Conservation (phyloP, 1,284 basidiomycete genomes). For the Porogramme epimiltina region DNA sequence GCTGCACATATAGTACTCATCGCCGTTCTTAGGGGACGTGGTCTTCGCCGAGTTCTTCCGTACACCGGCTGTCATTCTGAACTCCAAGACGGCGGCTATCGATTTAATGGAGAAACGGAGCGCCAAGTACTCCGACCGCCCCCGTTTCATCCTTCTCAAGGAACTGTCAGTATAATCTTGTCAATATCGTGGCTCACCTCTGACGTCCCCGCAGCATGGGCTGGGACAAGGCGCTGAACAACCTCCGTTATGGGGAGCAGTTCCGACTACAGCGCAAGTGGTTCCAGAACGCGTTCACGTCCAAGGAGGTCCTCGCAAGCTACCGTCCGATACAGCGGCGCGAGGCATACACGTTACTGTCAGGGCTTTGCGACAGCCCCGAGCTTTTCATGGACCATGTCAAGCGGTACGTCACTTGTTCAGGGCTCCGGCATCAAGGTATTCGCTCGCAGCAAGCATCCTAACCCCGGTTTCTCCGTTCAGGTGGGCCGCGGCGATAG, state of each 20-base stretch:
- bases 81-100: constrained; percentile 34
- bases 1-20: too few species aligned
- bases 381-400: constrained; percentile 27
- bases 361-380: constrained; percentile 24
- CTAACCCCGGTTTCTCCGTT: too few species aligned
- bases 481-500: constrained; percentile 25
- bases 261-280: constrained; percentile 35
- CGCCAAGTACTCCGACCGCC: constrained; percentile 41
- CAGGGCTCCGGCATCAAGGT: too few species aligned
- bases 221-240: constrained; percentile 27
- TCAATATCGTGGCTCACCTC: too few species aligned
- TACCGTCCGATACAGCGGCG: constrained; percentile 29
- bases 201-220: constrained; percentile 17
- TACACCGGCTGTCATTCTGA: constrained; percentile 38
- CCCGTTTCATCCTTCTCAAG: constrained; percentile 28
- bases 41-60: constrained; percentile 38
- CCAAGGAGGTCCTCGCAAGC: constrained; percentile 18
- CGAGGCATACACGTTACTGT: constrained; percentile 28
- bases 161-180: constrained; percentile 33
- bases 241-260: constrained; percentile 28
- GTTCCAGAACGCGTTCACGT: constrained; percentile 30
- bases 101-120: constrained; percentile 44
- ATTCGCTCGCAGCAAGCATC: too few species aligned
- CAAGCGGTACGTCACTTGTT: constrained; percentile 24
- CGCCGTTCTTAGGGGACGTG: constrained; percentile 33